Percentiles rank a stretch among this genome's conserved stretches.
Evolutionary conservation across 306 rosid species (phyloP).

Genomic region (Cicer pinnatifidum): DNA sequence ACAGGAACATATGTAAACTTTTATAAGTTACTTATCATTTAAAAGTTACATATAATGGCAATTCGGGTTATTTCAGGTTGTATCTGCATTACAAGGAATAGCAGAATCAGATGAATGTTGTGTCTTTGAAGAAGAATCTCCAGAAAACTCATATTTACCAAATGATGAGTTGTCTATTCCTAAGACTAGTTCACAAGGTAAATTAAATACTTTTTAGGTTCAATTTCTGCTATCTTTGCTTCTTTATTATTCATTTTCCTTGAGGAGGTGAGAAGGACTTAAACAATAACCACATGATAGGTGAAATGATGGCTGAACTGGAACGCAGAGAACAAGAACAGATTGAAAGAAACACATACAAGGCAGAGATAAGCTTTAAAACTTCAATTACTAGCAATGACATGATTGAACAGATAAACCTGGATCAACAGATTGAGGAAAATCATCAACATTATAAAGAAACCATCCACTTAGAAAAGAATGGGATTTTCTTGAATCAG

Average conservation of each 20-base stretch:
- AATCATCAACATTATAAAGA: conserved; percentile 27
- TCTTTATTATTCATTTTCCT: not conserved
- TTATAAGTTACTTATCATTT: conserved; percentile 13
- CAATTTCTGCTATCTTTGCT: conserved; percentile 16
- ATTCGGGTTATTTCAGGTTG: conserved; percentile 48
- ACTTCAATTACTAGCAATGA: not conserved
- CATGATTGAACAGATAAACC: conserved; percentile 16
- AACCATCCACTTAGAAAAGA: conserved; percentile 31
- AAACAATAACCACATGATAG: conserved; percentile 40
- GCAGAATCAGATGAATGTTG: conserved; percentile 36
- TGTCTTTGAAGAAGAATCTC: conserved; percentile 37
- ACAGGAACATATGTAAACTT: conserved; percentile 10
- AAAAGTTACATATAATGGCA: conserved; percentile 12
- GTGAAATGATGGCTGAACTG: conserved; percentile 37
- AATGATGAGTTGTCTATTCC: not conserved
- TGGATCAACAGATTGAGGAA: conserved; percentile 25
- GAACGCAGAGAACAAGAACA: not conserved
- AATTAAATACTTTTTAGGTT: conserved; percentile 2
- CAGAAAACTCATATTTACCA: conserved; percentile 28
- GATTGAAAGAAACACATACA: conserved; percentile 6
- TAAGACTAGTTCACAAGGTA: conserved; percentile 43
- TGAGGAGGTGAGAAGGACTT: not conserved
- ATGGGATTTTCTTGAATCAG: not conserved
- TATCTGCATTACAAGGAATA: conserved; percentile 52
- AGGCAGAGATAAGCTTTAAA: conserved; percentile 16